A percentile compares a stretch with the other conserved stretches of the same genome.
phyloP scores from a whole-genome alignment of 352 stramenopile genomes.

The Phytopythium ostracodes region DNA sequence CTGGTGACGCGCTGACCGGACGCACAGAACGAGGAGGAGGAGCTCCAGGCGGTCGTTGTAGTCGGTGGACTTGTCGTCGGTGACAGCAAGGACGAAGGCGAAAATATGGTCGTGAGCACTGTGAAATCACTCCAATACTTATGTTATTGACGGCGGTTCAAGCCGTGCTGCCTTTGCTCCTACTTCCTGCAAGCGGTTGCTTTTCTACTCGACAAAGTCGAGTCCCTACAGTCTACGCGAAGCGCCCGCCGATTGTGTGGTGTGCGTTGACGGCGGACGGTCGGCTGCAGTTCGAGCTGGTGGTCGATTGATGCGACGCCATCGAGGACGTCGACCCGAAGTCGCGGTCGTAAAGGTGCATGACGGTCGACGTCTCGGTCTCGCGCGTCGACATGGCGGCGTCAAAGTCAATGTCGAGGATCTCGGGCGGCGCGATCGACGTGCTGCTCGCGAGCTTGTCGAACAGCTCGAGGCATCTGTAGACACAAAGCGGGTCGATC shows the following conservation, averaged over 20 bases:
- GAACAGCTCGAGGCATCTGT: constrained; percentile 15
- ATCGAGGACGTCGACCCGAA: constrained; percentile 4
- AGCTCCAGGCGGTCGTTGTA: no score
- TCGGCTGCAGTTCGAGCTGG: constrained; percentile 2
- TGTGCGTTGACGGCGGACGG: background rate
- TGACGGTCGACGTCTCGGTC: constrained; percentile 4
- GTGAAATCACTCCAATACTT: background rate
- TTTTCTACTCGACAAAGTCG: no score
- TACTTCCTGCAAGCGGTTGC: no score
- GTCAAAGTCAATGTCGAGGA: constrained; percentile 8
- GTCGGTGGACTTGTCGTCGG: no score
- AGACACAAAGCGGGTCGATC: constrained; percentile 18
- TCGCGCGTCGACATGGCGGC: background rate
- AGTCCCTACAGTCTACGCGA: background rate
- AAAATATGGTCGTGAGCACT: no score
- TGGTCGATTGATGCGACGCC: background rate
- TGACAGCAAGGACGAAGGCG: no score
- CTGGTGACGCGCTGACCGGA: no score
- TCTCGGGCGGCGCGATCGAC: constrained; percentile 8
- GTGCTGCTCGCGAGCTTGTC: constrained; percentile 9
- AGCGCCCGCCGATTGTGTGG: constrained; percentile 1
- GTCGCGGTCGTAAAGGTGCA: constrained; percentile 5
- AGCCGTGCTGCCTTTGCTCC: background rate
- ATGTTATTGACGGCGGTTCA: background rate
- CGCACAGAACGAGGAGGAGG: no score